These are phyloP conservation scores for Cicer bijugum DNA, from an alignment of 306 rosid genomes.

Conservation along the genomic window DNA sequence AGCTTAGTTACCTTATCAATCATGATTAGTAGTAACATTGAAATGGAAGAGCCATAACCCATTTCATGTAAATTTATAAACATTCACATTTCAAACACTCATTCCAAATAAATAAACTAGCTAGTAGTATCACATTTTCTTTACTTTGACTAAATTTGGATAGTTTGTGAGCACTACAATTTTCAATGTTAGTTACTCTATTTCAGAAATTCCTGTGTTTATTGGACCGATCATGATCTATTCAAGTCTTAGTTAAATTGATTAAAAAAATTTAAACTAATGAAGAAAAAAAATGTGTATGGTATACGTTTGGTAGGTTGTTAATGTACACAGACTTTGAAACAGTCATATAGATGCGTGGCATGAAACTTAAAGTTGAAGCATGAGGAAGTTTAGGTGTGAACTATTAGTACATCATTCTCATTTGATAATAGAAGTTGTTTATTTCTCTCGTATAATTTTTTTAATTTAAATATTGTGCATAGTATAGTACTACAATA, in stretches of 20 bases:
- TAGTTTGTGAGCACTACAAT: neutral
- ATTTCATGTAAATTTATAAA: constrained; percentile 6
- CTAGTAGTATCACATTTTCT: neutral
- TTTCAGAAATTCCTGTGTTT: neutral
- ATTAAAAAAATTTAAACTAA: constrained; percentile 10
- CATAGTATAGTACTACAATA: neutral
- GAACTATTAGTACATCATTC: constrained; percentile 33
- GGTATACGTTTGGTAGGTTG: constrained; percentile 31
- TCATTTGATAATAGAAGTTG: neutral
- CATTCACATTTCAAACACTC: neutral
- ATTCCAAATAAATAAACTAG: constrained; percentile 1
- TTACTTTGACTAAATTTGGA: neutral
- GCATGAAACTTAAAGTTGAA: constrained; percentile 34
- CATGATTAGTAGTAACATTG: constrained; percentile 21
- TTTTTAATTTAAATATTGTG: neutral
- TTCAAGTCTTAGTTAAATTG: constrained; percentile 18
- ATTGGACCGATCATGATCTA: neutral
- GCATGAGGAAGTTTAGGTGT: constrained; percentile 33
- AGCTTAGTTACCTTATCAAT: neutral
- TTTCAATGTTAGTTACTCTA: constrained; percentile 30
- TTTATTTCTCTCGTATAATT: constrained; percentile 15
- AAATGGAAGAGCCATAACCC: neutral
- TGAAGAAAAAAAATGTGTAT: neutral
- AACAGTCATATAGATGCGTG: constrained; percentile 38
- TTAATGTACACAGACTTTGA: constrained; percentile 32